phyloP scores from a whole-genome alignment of 768 basidiomycete species.

The Russula foetens region DNA sequence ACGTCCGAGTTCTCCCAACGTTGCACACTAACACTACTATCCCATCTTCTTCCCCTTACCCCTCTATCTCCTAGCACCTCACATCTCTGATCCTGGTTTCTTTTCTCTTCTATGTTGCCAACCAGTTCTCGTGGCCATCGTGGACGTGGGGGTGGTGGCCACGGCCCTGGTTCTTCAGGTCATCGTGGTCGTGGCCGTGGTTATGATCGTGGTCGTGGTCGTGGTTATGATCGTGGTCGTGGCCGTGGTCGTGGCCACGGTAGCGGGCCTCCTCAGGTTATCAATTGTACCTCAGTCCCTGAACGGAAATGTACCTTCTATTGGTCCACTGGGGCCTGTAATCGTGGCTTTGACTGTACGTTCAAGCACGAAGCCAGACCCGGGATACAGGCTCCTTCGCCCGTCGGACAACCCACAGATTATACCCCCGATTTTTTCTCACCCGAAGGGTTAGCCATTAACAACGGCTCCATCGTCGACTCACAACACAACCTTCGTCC shows the following conservation, averaged over 20 bases:
- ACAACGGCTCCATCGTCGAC: constrained; percentile 15
- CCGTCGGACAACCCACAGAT: not conserved
- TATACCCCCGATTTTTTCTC: constrained; percentile 21
- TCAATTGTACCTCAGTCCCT: constrained; percentile 14
- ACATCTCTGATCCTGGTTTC: not conserved
- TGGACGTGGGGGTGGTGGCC: not conserved
- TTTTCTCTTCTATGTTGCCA: not conserved
- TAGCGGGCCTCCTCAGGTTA: not conserved
- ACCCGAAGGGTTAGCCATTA: constrained; percentile 18
- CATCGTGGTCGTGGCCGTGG: constrained; percentile 8
- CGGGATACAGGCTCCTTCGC: not conserved
- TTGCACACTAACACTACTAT: too few species aligned
- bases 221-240: constrained; percentile 5
- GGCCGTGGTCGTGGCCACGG: constrained; percentile 14
- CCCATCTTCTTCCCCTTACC: too few species aligned
- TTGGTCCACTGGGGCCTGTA: constrained; percentile 26
- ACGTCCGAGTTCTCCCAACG: too few species aligned
- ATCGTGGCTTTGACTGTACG: constrained; percentile 25
- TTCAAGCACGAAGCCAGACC: too few species aligned
- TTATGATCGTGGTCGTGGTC: constrained; percentile 10
- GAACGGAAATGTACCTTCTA: constrained; percentile 24
- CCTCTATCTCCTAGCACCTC: not conserved
- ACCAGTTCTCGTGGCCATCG: not conserved
- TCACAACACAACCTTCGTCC: constrained; percentile 9
- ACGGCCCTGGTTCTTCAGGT: not conserved